Conservation (phyloP, 2,329 filamentous ascomycete genomes). For the Chalaropsis thielavioides region DNA sequence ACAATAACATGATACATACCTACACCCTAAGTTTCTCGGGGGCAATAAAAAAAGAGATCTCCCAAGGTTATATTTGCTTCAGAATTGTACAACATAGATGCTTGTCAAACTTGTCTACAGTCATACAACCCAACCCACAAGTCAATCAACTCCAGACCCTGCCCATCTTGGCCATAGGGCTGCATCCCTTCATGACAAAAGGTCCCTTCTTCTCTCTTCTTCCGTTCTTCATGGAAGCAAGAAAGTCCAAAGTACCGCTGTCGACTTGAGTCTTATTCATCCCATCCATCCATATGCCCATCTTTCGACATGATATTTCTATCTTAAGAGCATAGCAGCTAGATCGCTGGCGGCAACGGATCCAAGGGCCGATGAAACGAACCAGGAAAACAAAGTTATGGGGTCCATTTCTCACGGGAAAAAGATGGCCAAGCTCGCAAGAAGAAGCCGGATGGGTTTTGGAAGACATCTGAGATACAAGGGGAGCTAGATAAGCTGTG, state of each 20-base stretch:
- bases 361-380: constrained; percentile 1
- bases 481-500: not conserved
- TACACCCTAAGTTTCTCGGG: not conserved
- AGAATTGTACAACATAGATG: not conserved
- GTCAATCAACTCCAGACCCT: not conserved
- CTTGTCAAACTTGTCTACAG: not conserved
- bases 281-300: constrained; percentile 1
- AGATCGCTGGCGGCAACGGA: not conserved
- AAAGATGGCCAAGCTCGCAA: not conserved
- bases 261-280: constrained; percentile 4
- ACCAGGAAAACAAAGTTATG: constrained; percentile 6
- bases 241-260: not conserved
- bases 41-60: not conserved
- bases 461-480: not conserved
- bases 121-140: not conserved
- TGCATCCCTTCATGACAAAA: constrained; percentile 10
- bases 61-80: not conserved
- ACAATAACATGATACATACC: not conserved
- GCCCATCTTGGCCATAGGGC: constrained; percentile 6
- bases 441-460: not conserved
- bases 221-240: not conserved
- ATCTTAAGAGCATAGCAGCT: not conserved
- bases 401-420: not conserved
- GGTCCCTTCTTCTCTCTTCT: constrained; percentile 8
- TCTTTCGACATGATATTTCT: constrained; percentile 5